phyloP scores from a whole-genome alignment of 2,329 filamentous ascomycete genomes.

The Fusarium sterilihyphosum region DNA sequence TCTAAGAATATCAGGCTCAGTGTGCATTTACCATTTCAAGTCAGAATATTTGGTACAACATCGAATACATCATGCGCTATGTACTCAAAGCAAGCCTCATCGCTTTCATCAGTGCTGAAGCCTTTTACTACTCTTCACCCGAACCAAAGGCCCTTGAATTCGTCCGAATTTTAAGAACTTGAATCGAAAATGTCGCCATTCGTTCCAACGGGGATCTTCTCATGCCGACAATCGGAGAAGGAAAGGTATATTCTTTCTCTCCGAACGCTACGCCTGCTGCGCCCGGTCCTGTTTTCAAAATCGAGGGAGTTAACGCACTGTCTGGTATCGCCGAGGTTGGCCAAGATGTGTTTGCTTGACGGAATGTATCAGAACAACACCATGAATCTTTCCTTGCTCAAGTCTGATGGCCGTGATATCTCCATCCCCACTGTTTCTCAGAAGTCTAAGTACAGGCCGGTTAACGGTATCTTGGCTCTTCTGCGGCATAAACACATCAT shows the following conservation, averaged over 20 bases:
- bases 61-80: neutral
- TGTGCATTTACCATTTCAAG: neutral
- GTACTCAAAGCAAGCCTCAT: neutral
- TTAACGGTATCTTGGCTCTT: neutral
- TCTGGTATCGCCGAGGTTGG: neutral
- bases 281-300: neutral
- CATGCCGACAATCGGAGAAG: neutral
- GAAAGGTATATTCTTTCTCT: neutral
- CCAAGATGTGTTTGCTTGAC: neutral
- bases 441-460: neutral
- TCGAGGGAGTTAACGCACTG: neutral
- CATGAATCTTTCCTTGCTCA: neutral
- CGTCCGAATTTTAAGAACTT: neutral
- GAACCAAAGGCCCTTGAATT: neutral
- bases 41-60: neutral
- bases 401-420: neutral
- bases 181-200: neutral
- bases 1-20: neutral
- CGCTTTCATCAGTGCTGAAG: neutral
- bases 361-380: neutral
- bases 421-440: neutral
- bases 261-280: neutral
- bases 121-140: neutral
- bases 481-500: neutral
- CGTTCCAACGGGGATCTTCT: neutral